Evolutionary conservation across 2,329 filamentous ascomycete genomes (phyloP).

Genomic region (Hymenoscyphus fructigenus): DNA sequence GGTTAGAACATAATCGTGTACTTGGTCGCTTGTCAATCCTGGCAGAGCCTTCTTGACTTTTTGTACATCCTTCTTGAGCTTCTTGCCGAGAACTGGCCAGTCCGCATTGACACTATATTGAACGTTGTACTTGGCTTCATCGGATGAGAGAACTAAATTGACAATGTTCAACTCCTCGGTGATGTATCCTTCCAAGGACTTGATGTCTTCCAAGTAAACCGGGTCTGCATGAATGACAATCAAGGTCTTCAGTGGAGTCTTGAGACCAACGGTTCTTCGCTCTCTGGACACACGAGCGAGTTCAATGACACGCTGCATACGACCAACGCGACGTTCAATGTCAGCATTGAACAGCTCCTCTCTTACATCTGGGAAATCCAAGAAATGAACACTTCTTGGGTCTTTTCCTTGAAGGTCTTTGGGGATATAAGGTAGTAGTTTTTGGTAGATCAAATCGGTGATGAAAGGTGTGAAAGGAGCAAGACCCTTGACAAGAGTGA

Average conservation of each 20-base stretch:
- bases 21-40: conserved; percentile 72
- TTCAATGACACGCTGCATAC: conserved; percentile 97
- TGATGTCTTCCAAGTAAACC: conserved; percentile 82
- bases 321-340: conserved; percentile 80
- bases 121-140: conserved; percentile 89
- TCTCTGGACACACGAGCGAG: conserved; percentile 84
- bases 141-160: conserved; percentile 77
- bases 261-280: conserved; percentile 78
- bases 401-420: conserved; percentile 69
- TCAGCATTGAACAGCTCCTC: conserved; percentile 83
- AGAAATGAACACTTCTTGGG: conserved; percentile 85
- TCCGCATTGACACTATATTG: conserved; percentile 88
- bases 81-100: conserved; percentile 93
- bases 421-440: conserved; percentile 79
- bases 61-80: conserved; percentile 91
- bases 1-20: conserved; percentile 72
- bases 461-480: conserved; percentile 96
- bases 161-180: conserved; percentile 88
- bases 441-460: conserved; percentile 89
- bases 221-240: conserved; percentile 83
- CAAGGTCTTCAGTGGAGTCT: conserved; percentile 86
- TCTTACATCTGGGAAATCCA: conserved; percentile 84
- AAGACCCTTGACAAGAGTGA: conserved; percentile 81
- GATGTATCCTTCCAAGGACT: conserved; percentile 83
- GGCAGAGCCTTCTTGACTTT: conserved; percentile 91